Conservation (phyloP, 345 rosid genomes). For the Gossypium turneri region DNA sequence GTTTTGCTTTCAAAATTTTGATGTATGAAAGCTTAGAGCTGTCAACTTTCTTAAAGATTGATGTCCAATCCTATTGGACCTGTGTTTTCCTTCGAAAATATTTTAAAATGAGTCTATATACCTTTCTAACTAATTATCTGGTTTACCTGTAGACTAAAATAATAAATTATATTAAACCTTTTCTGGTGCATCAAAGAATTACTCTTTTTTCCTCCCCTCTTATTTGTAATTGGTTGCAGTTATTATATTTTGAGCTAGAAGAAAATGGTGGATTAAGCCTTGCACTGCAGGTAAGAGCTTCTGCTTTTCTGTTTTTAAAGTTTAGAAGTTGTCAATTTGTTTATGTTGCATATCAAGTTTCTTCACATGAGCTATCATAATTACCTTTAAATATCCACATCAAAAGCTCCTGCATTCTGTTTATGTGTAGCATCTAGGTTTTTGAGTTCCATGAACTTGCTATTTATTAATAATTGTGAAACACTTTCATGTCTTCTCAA, state of each 20-base stretch:
- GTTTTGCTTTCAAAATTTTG: background rate
- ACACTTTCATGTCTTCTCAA: background rate
- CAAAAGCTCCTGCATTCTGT: constrained; percentile 1
- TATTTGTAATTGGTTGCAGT: constrained; percentile 41
- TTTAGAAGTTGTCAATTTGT: background rate
- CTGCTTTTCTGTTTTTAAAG: background rate
- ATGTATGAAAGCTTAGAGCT: background rate
- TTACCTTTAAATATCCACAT: background rate
- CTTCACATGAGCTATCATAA: background rate
- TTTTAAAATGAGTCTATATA: background rate
- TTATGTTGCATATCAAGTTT: background rate
- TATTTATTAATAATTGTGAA: background rate
- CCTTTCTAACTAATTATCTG: background rate
- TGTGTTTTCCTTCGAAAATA: background rate
- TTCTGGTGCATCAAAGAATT: background rate
- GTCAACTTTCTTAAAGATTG: background rate
- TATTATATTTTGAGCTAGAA: constrained; percentile 84
- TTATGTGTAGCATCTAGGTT: background rate
- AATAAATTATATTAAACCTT: background rate
- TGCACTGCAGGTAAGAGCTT: constrained; percentile 68
- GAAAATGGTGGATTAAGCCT: constrained; percentile 82
- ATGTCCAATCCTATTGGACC: no score
- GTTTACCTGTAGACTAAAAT: background rate
- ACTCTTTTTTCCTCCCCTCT: background rate
- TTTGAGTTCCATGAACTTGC: background rate